phyloP scores from a whole-genome alignment of 1,139 yeast species.

The Lipomyces yarrowii region DNA sequence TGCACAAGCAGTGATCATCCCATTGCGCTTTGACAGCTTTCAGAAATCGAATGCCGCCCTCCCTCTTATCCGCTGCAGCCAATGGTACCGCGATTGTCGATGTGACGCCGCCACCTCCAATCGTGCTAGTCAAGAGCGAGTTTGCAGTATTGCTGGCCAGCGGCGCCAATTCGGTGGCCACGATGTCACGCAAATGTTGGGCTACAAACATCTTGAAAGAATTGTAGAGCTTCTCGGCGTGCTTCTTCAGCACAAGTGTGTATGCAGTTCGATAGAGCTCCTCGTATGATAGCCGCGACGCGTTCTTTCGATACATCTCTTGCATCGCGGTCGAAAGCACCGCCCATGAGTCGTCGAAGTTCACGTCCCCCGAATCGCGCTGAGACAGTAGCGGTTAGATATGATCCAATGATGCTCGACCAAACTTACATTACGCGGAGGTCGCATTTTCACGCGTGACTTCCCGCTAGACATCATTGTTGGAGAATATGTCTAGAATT shows the following conservation, averaged over 20 bases:
- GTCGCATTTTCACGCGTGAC: constrained; percentile 31
- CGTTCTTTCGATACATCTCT: constrained; percentile 75
- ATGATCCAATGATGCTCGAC: not conserved
- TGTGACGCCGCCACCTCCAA: constrained; percentile 13
- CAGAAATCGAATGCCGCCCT: constrained; percentile 45
- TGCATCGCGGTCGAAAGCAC: constrained; percentile 71
- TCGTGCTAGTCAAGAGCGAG: constrained; percentile 9
- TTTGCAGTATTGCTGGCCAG: constrained; percentile 25
- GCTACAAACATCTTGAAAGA: constrained; percentile 58
- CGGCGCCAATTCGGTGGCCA: constrained; percentile 32
- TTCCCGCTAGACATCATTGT: constrained; percentile 27
- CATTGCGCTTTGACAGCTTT: constrained; percentile 58
- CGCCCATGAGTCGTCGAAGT: constrained; percentile 71
- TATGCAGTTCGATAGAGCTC: constrained; percentile 83
- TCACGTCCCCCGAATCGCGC: constrained; percentile 44
- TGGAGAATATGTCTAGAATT: not conserved
- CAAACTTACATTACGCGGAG: constrained; percentile 28
- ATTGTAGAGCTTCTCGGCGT: constrained; percentile 69
- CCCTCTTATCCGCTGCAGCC: constrained; percentile 19
- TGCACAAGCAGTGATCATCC: constrained; percentile 73
- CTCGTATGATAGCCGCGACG: constrained; percentile 78
- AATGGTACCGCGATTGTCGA: constrained; percentile 21
- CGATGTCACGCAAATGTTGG: constrained; percentile 51
- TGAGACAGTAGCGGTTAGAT: not conserved
- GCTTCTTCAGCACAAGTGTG: constrained; percentile 71